Evolutionary conservation across 768 basidiomycete genomes (phyloP).

Genomic region (Tricholoma saponaceum): DNA sequence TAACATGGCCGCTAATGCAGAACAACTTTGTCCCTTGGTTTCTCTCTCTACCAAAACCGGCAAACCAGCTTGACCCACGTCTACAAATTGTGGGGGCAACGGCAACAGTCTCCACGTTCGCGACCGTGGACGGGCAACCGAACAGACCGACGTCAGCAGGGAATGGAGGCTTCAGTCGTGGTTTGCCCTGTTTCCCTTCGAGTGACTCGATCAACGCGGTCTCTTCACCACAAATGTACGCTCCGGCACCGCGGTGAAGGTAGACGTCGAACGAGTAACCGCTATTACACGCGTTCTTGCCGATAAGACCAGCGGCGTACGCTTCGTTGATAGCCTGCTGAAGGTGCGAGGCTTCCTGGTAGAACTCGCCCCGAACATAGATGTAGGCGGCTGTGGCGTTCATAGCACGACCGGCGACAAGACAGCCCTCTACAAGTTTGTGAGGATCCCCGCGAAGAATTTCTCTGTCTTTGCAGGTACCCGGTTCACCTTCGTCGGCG

Average conservation of each 20-base stretch:
- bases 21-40: constrained; percentile 97
- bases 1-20: constrained; percentile 96
- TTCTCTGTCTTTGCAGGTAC: constrained; percentile 98
- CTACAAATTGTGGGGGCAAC: constrained; percentile 96
- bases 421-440: constrained; percentile 96
- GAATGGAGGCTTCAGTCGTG: constrained; percentile 96
- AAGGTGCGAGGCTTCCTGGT: constrained; percentile 90
- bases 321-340: constrained; percentile 96
- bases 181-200: constrained; percentile 98
- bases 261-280: constrained; percentile 98
- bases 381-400: constrained; percentile 99
- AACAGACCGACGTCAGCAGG: constrained; percentile 98
- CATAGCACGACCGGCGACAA: constrained; percentile 96
- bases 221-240: constrained; percentile 99
- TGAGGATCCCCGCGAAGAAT: constrained; percentile 98
- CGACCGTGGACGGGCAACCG: constrained; percentile 95
- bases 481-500: constrained; percentile 97
- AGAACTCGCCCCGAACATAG: constrained; percentile 98
- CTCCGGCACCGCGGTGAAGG: constrained; percentile 96
- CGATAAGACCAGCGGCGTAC: constrained; percentile 83
- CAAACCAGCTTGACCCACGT: constrained; percentile 88
- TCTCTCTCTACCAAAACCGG: constrained; percentile 83
- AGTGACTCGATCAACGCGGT: constrained; percentile 96
- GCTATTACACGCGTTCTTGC: constrained; percentile 86
- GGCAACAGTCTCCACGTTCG: constrained; percentile 97